Evolutionary conservation across 306 rosid species (phyloP), one percentile per base, ranked within the genome.

Genomic region (Cicer yamashitae): DNA sequence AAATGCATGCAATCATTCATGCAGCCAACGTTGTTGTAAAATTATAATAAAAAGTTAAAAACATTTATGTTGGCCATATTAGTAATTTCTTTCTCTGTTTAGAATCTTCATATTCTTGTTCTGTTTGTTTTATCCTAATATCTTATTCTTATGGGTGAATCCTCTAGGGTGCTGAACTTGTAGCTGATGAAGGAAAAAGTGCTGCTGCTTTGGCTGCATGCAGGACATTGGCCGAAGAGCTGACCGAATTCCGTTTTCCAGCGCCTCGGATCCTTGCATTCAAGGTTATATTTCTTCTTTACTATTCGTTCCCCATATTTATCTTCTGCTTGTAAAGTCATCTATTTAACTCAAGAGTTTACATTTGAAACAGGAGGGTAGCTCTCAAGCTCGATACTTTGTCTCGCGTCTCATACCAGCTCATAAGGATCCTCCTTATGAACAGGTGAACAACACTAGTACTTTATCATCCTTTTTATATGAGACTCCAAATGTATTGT

Each of bases 401-500:
- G 97, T 89, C 54, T 90, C 99, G 10, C 96, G 97, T 56, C 98
- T 96, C 79, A 89, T 92, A 67, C 97, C 98, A 9, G 97, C 98
- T 14, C 98, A 96, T 89, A 92, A 88, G 84, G 99, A 96, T 85
- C 99, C 99, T 85, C 98, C 99, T 66, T 96, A 96, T 69, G 99
- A 96, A 84, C 99, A 96, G 97, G 99, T 88, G 71, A 89, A 88
- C 68, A 62, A 22, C 61, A 18, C 63, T 44, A 65, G 14, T 79
- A 45, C 37, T 61, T 52, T 40, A 41, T 44, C 58, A 15, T 18
- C 12, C 44, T 43, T 43, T 67, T 34, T 51, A 25, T 56, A 15
- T 34, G 80, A 13, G 2, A 43, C 59, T 58, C 58, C 51, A 63
- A 44, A 65, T 41, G n/a, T 43, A 50, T 22, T 72, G 13, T 12